These are phyloP conservation scores for Fagus crenata DNA, from an alignment of 306 rosid species.

Conservation along the genomic window DNA sequence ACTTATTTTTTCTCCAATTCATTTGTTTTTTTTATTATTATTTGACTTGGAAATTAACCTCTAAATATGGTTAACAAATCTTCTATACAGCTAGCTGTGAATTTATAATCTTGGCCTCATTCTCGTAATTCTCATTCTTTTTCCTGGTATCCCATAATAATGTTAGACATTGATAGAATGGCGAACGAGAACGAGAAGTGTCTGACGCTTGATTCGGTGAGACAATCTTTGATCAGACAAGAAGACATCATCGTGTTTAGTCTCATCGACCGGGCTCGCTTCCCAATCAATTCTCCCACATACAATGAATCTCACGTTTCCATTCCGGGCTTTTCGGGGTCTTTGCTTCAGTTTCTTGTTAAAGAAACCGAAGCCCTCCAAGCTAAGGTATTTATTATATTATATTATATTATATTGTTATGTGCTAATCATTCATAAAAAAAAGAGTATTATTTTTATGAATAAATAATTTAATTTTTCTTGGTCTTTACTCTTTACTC, in stretches of 20 bases:
- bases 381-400: conserved; percentile 48
- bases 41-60: too few species aligned
- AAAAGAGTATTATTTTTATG: too few species aligned
- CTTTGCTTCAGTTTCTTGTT: conserved; percentile 56
- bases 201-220: conserved; percentile 56
- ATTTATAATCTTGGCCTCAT: too few species aligned
- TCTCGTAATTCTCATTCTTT: too few species aligned
- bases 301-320: conserved; percentile 37
- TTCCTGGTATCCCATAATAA: background rate
- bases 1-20: too few species aligned
- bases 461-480: background rate
- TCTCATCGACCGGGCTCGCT: conserved; percentile 74
- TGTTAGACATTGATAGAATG: conserved; percentile 12
- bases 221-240: conserved; percentile 65
- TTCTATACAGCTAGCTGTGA: too few species aligned
- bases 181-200: conserved; percentile 8
- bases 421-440: too few species aligned
- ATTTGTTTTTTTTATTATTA: too few species aligned
- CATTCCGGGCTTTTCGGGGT: conserved; percentile 37
- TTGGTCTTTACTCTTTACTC: background rate
- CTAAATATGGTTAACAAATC: too few species aligned
- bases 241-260: conserved; percentile 75
- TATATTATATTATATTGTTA: too few species aligned
- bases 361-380: conserved; percentile 62
- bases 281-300: conserved; percentile 52